phyloP scores from a whole-genome alignment of 2,329 filamentous ascomycete species.

The Endoconidiophora polonica region DNA sequence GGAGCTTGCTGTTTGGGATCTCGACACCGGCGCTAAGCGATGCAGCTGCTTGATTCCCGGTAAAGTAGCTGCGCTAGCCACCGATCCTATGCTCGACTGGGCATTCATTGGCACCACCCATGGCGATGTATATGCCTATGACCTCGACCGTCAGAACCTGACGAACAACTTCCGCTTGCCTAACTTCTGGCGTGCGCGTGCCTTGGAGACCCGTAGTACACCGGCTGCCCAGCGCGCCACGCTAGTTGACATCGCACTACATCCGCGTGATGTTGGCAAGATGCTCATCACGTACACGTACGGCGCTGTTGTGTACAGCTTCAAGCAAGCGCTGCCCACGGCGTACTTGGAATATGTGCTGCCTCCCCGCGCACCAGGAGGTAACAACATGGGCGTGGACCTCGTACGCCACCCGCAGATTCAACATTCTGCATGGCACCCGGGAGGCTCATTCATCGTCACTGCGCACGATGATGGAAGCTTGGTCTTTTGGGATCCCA shows the following conservation, averaged over 20 bases:
- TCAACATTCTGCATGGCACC: conserved; percentile 83
- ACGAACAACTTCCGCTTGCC: conserved; percentile 59
- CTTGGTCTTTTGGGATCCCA: conserved; percentile 85
- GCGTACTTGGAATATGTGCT: conserved; percentile 74
- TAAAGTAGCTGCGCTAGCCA: conserved; percentile 54
- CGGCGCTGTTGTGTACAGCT: conserved; percentile 79
- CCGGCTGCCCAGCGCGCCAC: conserved; percentile 20
- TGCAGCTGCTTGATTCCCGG: conserved; percentile 62
- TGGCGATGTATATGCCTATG: conserved; percentile 82
- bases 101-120: conserved; percentile 68
- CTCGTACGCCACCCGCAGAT: conserved; percentile 53
- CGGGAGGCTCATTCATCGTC: conserved; percentile 75
- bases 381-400: conserved; percentile 48
- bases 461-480: conserved; percentile 84
- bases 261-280: conserved; percentile 83
- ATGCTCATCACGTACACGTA: conserved; percentile 80
- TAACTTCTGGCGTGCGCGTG: conserved; percentile 68
- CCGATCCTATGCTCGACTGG: conserved; percentile 87
- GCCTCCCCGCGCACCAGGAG: conserved; percentile 67
- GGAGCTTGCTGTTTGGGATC: conserved; percentile 69
- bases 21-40: conserved; percentile 50
- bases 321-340: conserved; percentile 71
- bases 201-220: conserved; percentile 42
- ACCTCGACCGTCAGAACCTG: conserved; percentile 65
- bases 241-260: conserved; percentile 65